A percentile compares a stretch with the other conserved stretches of the same genome.
Evolutionary conservation across 2,329 filamentous ascomycete genomes (phyloP).

Genomic region (Chaetomium olivaceum): DNA sequence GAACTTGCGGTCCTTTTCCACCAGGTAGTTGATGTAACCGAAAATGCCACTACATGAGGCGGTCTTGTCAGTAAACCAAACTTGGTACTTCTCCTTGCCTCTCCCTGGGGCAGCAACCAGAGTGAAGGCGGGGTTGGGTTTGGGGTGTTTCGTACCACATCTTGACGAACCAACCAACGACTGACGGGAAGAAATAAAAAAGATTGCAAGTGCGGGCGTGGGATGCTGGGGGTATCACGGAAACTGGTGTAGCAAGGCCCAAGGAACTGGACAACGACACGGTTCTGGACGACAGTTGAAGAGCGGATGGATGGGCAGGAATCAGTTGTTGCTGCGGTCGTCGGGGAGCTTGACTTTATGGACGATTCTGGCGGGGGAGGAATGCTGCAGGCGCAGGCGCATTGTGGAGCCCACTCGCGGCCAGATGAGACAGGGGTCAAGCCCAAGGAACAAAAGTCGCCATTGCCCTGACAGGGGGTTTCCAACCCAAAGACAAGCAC

Average conservation of each 20-base stretch:
- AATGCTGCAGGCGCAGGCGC: slow-evolving; percentile 28
- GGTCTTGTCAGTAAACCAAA: slow-evolving; percentile 34
- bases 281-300: slow-evolving; percentile 18
- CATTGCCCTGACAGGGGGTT: slow-evolving; percentile 17
- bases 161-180: slow-evolving; percentile 36
- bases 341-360: slow-evolving; percentile 32
- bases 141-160: slow-evolving; percentile 39
- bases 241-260: slow-evolving; percentile 21
- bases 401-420: slow-evolving; percentile 23
- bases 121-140: slow-evolving; percentile 23
- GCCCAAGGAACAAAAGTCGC: slow-evolving; percentile 22
- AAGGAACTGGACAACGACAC: slow-evolving; percentile 18
- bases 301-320: slow-evolving; percentile 22
- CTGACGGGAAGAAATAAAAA: slow-evolving; percentile 20
- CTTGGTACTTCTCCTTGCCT: neutral
- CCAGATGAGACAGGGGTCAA: slow-evolving; percentile 25
- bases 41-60: slow-evolving; percentile 74
- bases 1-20: slow-evolving; percentile 97
- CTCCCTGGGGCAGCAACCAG: neutral
- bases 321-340: slow-evolving; percentile 22
- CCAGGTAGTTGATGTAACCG: slow-evolving; percentile 98
- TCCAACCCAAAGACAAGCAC: neutral
- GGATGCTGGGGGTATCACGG: slow-evolving; percentile 24
- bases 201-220: slow-evolving; percentile 16
- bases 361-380: slow-evolving; percentile 24